Conservation (phyloP, 805 yeast species). For the Spathaspora sp. region DNA sequence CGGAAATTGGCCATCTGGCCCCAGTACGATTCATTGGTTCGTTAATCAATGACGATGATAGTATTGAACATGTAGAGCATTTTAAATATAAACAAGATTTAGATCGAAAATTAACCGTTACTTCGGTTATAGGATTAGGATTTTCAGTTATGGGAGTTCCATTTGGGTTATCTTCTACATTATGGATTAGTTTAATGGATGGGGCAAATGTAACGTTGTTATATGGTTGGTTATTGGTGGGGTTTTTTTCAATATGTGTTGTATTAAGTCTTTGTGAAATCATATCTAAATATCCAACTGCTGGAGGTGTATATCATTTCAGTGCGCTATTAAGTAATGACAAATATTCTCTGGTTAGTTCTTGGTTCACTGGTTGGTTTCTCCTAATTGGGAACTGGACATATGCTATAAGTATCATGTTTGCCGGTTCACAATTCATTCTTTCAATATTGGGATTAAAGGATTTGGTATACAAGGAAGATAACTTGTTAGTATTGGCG, state of each 20-base stretch:
- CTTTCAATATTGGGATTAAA: conserved; percentile 63
- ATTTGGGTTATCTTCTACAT: conserved; percentile 68
- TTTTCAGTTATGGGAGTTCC: conserved; percentile 83
- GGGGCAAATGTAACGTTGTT: conserved; percentile 77
- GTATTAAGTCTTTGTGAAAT: conserved; percentile 76
- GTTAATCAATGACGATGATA: conserved; percentile 34
- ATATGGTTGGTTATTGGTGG: conserved; percentile 70
- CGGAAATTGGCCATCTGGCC: conserved; percentile 9
- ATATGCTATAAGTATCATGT: conserved; percentile 68
- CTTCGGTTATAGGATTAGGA: conserved; percentile 73
- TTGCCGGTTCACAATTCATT: conserved; percentile 73
- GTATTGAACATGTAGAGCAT: conserved; percentile 59
- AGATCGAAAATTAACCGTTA: conserved; percentile 62
- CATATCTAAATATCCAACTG: conserved; percentile 71
- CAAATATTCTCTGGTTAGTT: conserved; percentile 50
- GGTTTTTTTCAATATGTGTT: conserved; percentile 58
- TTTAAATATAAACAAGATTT: conserved; percentile 73
- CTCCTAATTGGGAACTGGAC: conserved; percentile 74
- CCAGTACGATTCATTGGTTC: conserved; percentile 12
- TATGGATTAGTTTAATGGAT: conserved; percentile 66
- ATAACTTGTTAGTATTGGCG: conserved; percentile 51
- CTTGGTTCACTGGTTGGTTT: conserved; percentile 82
- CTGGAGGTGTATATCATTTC: conserved; percentile 74
- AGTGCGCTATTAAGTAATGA: conserved; percentile 66
- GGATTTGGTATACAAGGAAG: conserved; percentile 55